These are phyloP conservation scores for Fragilariopsis cylindrus DNA, from an alignment of 108 stramenopile genomes.

Conservation along the genomic window DNA sequence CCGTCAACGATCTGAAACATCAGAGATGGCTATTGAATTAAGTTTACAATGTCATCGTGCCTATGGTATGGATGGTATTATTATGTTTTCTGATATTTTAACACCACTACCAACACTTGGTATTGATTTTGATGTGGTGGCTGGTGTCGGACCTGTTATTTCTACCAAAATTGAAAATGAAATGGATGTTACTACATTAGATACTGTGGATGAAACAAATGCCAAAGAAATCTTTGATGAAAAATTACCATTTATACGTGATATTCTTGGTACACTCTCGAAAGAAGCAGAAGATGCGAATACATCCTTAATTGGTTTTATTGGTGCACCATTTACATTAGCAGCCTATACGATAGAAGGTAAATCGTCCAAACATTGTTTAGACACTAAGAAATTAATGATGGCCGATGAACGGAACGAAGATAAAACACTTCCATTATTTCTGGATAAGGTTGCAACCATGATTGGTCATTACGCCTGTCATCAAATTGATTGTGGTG, in stretches of 20 bases:
- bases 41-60: conserved; percentile 92
- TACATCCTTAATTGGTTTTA: conserved; percentile 96
- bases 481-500: conserved; percentile 96
- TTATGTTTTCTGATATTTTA: conserved; percentile 99
- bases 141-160: conserved; percentile 94
- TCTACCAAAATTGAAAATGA: conserved; percentile 59
- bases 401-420: conserved; percentile 75
- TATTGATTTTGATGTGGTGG: conserved; percentile 95
- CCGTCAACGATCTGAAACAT: conserved; percentile 93
- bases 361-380: conserved; percentile 84
- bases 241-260: conserved; percentile 89
- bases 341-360: conserved; percentile 97
- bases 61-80: conserved; percentile 97
- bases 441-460: conserved; percentile 87
- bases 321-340: conserved; percentile 97
- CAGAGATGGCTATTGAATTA: conserved; percentile 93
- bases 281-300: conserved; percentile 82
- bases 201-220: conserved; percentile 39
- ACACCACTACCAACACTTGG: conserved; percentile 96
- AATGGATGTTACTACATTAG: conserved; percentile 64
- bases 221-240: conserved; percentile 59
- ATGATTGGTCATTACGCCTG: conserved; percentile 93
- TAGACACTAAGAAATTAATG: conserved; percentile 89
- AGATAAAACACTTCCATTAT: conserved; percentile 66
- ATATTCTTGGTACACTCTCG: conserved; percentile 76